Evolutionary conservation across 257 asterid genomes (phyloP), one percentile per base, ranked within the genome.

Genomic region (Solanum gracilifrons): DNA sequence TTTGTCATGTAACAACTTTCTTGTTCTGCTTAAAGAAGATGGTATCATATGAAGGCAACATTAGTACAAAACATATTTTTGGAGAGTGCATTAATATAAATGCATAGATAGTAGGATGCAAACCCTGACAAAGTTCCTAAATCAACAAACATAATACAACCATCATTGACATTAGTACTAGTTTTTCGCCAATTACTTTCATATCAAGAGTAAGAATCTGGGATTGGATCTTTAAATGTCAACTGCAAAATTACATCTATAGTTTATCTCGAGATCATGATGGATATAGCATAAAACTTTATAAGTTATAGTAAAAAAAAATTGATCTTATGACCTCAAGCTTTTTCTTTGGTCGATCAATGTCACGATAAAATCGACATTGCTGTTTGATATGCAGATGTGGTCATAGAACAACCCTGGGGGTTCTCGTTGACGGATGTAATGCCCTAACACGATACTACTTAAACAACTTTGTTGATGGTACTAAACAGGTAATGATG

Each of bases 391-490:
- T 46, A 46, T 46, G 55, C 18, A 46, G 20, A 46, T 46, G 55
- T 13, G 55, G 55, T 46, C 55, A 46, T 15, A 46, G 55, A 46
- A 46, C 55, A 46, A 0, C 55, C 55, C 55, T 13, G 20, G 55
- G 55, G 55, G 20, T 13, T 46, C 18, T 46, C 20, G 2, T 7
- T 46, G 55, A 46, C 55, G 16, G 18, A 13, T 46, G 55, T 1
- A 93, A 89, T 90, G 94, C 98, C 82, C 93, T 97, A 25, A 87
- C 93, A 92, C 95, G 98, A 36, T 97, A 97, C 91, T 97, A 96
- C 93, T 90, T 96, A 71, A 97, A 95, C 94, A 97, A 96, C 91
- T 46, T 46, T 46, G 55, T 12, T 15, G 55, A 5, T 13, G 16
- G 55, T 46, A 46, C 55, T 46, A 46, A 93, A 89, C 99, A 96